Conservation (phyloP, 768 basidiomycete species). For the Ramaria rubella region DNA sequence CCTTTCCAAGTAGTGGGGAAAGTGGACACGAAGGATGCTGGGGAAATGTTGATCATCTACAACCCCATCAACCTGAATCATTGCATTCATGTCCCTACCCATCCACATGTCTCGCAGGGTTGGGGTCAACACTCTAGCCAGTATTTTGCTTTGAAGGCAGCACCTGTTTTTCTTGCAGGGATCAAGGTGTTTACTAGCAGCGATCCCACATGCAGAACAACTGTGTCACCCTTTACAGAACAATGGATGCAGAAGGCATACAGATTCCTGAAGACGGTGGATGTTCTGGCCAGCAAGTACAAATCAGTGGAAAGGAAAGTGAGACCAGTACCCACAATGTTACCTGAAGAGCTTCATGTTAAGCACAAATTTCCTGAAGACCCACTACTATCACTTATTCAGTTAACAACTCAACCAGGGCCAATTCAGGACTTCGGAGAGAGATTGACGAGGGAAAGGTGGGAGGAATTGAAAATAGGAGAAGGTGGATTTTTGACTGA, state of each 20-base stretch:
- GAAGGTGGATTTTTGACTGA: conserved; percentile 24
- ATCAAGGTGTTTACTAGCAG: neutral
- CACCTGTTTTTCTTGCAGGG: neutral
- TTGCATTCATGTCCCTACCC: neutral
- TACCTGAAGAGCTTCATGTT: too few relatives aligned
- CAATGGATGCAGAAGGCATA: neutral
- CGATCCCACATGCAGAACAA: neutral
- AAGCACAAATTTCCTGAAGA: conserved; percentile 10
- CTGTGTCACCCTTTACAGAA: neutral
- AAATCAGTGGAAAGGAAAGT: conserved; percentile 25
- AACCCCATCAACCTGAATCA: neutral
- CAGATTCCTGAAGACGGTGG: neutral
- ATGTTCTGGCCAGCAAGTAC: conserved; percentile 13
- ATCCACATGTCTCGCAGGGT: neutral
- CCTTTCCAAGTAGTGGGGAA: conserved; percentile 1
- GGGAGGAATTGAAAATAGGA: conserved; percentile 12
- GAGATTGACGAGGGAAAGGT: too few relatives aligned
- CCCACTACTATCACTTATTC: conserved; percentile 3
- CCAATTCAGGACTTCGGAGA: conserved; percentile 10
- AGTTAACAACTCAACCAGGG: conserved; percentile 12
- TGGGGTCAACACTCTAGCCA: neutral
- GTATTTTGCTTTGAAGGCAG: neutral
- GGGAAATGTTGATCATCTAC: neutral
- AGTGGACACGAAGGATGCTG: neutral
- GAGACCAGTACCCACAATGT: conserved; percentile 22